These are phyloP conservation scores for Dalbergia cultrata DNA, from an alignment of 306 rosid species.

Conservation along the genomic window DNA sequence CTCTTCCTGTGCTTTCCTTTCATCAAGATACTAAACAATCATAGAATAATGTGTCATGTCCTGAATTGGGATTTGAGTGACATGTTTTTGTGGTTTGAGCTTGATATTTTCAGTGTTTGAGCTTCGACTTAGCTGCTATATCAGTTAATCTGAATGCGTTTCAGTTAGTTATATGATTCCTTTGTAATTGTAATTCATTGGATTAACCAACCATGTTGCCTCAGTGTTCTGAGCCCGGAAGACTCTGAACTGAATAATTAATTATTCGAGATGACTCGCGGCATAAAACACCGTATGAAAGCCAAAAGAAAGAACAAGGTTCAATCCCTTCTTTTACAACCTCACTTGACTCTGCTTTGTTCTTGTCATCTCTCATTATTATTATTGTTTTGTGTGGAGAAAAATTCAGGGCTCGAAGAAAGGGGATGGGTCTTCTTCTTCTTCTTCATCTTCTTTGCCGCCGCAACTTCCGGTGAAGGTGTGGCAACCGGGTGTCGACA, in stretches of 20 bases:
- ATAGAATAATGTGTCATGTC: too few species aligned
- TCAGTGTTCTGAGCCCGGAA: not conserved
- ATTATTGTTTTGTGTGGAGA: not conserved
- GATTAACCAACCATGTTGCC: not conserved
- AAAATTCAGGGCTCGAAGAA: slow-evolving; percentile 58
- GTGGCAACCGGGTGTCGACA: slow-evolving; percentile 98
- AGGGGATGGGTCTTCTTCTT: slow-evolving; percentile 61
- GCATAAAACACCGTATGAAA: slow-evolving; percentile 75
- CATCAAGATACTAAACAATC: too few species aligned
- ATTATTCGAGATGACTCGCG: slow-evolving; percentile 66
- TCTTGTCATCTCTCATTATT: not conserved
- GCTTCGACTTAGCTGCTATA: too few species aligned
- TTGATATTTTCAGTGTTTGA: not conserved
- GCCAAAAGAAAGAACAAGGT: slow-evolving; percentile 86
- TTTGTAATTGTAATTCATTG: not conserved
- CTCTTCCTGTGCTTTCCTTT: too few species aligned
- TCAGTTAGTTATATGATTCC: not conserved
- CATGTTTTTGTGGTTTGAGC: not conserved
- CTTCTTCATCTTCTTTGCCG: slow-evolving; percentile 69
- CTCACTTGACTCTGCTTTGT: not conserved
- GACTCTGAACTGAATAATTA: not conserved
- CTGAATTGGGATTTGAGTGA: not conserved
- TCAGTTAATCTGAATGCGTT: not conserved
- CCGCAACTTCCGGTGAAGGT: slow-evolving; percentile 75
- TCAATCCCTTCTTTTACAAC: not conserved